Conservation (phyloP, 441 rosid species). For the Corymbia calophylla region DNA sequence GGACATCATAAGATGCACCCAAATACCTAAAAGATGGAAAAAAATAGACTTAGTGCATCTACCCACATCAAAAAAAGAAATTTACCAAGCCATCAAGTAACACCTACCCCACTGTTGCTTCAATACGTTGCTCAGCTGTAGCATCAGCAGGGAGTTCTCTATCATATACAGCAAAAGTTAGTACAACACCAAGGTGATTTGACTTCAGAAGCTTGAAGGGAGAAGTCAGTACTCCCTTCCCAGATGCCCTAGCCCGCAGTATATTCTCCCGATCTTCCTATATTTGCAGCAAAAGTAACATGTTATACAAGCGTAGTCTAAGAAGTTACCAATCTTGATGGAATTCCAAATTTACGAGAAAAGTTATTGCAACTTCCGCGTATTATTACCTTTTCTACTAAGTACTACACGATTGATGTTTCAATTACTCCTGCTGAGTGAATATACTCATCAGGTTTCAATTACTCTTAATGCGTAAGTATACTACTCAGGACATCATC, state of each 20-base stretch:
- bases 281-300: not conserved
- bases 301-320: not conserved
- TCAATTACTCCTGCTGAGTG: not conserved
- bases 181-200: constrained; percentile 86
- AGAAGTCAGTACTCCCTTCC: constrained; percentile 95
- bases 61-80: not conserved
- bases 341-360: not conserved
- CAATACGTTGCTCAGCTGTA: constrained; percentile 61
- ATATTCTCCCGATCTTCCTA: constrained; percentile 97
- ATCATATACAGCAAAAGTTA: constrained; percentile 88
- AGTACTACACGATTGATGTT: not conserved
- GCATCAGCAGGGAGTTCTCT: constrained; percentile 57
- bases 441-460: not conserved
- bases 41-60: not conserved
- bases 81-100: not conserved
- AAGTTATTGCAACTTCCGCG: not conserved
- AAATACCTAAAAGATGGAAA: constrained; percentile 48
- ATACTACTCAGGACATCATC: not conserved
- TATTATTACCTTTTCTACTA: not conserved
- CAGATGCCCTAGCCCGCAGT: constrained; percentile 87
- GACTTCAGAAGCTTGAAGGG: constrained; percentile 94
- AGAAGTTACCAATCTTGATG: not conserved
- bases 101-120: constrained; percentile 77
- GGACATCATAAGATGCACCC: constrained; percentile 95
- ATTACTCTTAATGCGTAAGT: not conserved